Conservation (phyloP, 2,329 filamentous ascomycete species). For the Shiraia sp. region DNA sequence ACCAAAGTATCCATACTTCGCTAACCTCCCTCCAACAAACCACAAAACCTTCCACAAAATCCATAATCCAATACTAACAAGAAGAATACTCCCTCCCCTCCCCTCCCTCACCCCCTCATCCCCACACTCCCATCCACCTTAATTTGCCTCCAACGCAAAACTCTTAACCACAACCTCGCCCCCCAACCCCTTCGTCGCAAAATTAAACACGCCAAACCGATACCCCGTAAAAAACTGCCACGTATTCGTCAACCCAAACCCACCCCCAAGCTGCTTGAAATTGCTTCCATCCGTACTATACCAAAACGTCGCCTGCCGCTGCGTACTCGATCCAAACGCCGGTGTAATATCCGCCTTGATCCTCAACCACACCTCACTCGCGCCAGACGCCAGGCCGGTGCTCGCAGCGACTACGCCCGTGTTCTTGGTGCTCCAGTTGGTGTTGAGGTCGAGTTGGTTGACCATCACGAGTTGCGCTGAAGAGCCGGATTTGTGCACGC, state of each 20-base stretch:
- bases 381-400: constrained; percentile 18
- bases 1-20: no score
- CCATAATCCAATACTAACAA: no score
- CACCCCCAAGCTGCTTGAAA: constrained; percentile 36
- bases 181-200: constrained; percentile 41
- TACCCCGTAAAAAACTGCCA: constrained; percentile 48
- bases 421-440: constrained; percentile 36
- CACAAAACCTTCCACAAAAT: no score
- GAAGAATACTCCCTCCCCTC: no score
- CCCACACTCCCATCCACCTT: no score
- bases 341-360: constrained; percentile 44
- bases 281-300: constrained; percentile 43
- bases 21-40: no score
- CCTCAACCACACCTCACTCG: constrained; percentile 36
- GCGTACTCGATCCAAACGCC: constrained; percentile 28
- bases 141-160: constrained; percentile 11
- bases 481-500: constrained; percentile 49
- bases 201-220: constrained; percentile 46
- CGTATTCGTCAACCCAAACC: constrained; percentile 39
- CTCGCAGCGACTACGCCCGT: constrained; percentile 36
- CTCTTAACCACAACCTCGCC: constrained; percentile 33
- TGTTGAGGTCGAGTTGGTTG: constrained; percentile 47
- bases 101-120: no score
- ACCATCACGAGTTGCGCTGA: constrained; percentile 42
- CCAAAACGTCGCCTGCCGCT: constrained; percentile 37